A percentile compares a stretch with the other conserved stretches of the same genome.
phyloP scores from a whole-genome alignment of 2,329 filamentous ascomycete species.

The Nigrospora oryzae region DNA sequence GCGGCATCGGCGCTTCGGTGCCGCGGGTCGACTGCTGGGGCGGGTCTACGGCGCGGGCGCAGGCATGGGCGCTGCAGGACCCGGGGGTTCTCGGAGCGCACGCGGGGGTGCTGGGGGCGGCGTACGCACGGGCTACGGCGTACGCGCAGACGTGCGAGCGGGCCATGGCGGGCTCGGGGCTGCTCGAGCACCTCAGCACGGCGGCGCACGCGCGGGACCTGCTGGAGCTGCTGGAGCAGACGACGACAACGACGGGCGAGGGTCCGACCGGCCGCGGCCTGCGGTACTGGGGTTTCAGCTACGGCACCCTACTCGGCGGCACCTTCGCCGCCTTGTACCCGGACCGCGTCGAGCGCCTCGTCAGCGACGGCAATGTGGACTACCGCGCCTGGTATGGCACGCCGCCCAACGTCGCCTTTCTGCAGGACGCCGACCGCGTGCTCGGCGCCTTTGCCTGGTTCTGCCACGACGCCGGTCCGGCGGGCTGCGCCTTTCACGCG shows the following conservation, averaged over 20 bases:
- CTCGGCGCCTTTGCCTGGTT: slow-evolving; percentile 6
- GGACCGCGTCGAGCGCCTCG: slow-evolving; percentile 38
- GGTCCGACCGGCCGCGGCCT: too few relatives aligned
- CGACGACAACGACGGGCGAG: slow-evolving; percentile 9
- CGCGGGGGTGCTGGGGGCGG: slow-evolving; percentile 20
- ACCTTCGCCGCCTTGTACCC: slow-evolving; percentile 44
- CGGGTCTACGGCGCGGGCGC: background rate
- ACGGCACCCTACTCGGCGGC: slow-evolving; percentile 43
- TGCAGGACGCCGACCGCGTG: slow-evolving; percentile 12
- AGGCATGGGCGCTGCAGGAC: background rate
- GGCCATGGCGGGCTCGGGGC: slow-evolving; percentile 5
- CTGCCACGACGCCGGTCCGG: background rate
- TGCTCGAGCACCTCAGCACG: slow-evolving; percentile 33
- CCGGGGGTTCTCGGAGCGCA: background rate
- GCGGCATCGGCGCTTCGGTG: slow-evolving; percentile 40
- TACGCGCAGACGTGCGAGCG: slow-evolving; percentile 2
- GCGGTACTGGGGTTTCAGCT: slow-evolving; percentile 47
- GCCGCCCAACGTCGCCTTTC: slow-evolving; percentile 22
- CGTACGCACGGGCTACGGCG: background rate
- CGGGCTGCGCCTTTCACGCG: background rate
- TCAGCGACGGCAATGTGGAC: slow-evolving; percentile 44
- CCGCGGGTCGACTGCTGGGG: slow-evolving; percentile 44
- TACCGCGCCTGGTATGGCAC: slow-evolving; percentile 45
- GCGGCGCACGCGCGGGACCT: slow-evolving; percentile 36
- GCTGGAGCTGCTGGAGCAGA: slow-evolving; percentile 34